Evolutionary conservation across 768 basidiomycete genomes (phyloP), one percentile per base, ranked within the genome.

Genomic region (Suillus subalutaceus): DNA sequence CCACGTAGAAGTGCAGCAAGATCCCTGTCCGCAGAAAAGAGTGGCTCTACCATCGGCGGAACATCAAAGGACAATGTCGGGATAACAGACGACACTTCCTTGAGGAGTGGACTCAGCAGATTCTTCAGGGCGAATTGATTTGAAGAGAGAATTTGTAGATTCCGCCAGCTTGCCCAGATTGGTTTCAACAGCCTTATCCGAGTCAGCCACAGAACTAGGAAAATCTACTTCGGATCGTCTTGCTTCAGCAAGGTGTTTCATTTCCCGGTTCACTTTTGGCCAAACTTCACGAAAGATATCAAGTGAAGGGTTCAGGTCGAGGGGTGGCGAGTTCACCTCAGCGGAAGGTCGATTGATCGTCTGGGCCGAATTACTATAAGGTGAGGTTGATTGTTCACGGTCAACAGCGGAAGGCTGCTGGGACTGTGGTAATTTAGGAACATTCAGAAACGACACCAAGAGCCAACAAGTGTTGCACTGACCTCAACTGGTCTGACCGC

Each of bases 261-360:
- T 75, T 68, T 82, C 80, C 65, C 79, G 78, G 35, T 74, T 75
- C 26, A 77, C 74, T 65, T 71, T 77, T 8, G 78, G 79, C 79
- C 79, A 80, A 63, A 76, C 65, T 60, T 75, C 68, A 65, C 69
- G 62, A 62, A 73, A 63, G 58, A 71, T 62, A 62, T 77, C 73
- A 63, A 67, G 48, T 41, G 60, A 32, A 18, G 69, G 35, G 43
- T 61, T 44, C 56, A 57, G 23, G 67, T 68, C 35, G 23, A 23
- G 60, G 13, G 71, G 67, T 12, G 73, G 70, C n/a, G 71, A 43
- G 4, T 66, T 65, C 62, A 67, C 68, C 65, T 70, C 64, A 43
- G 70, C 67, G 41, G 67, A 65, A 6, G 66, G 26, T 30, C n/a
- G n/a, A 37, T 41, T 10, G 0, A 20, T 32, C 41, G 10, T 32